These are phyloP conservation scores for Aspergillus glaucus DNA, from an alignment of 2,329 filamentous ascomycete genomes.

Conservation along the genomic window DNA sequence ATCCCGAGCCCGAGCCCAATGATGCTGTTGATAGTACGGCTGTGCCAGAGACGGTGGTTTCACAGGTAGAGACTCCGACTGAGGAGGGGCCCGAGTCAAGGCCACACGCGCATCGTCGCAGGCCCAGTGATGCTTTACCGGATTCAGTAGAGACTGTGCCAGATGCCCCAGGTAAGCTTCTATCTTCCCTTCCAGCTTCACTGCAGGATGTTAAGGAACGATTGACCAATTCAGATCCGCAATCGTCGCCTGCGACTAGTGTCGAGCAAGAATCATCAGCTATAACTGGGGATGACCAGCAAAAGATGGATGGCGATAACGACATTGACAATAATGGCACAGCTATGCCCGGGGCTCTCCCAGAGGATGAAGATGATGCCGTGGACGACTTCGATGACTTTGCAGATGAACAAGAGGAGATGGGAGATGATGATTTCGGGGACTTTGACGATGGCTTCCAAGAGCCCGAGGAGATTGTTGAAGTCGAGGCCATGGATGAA, in stretches of 20 bases:
- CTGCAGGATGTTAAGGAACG: conserved; percentile 40
- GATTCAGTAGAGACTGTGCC: conserved; percentile 38
- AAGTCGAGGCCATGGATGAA: conserved; percentile 15
- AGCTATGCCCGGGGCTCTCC: conserved; percentile 32
- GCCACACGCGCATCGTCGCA: conserved; percentile 34
- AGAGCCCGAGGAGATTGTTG: conserved; percentile 30
- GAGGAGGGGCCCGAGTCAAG: conserved; percentile 27
- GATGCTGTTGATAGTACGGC: conserved; percentile 12
- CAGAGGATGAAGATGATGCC: conserved; percentile 52
- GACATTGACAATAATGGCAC: conserved; percentile 54
- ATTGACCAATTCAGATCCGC: conserved; percentile 59
- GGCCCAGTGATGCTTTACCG: conserved; percentile 38
- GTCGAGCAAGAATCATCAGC: conserved; percentile 32
- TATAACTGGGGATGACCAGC: conserved; percentile 46
- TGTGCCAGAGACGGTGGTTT: conserved; percentile 41
- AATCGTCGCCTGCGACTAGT: conserved; percentile 48
- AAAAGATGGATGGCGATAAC: conserved; percentile 43
- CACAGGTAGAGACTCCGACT: conserved; percentile 37
- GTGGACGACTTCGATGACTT: conserved; percentile 54
- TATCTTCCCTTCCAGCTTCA: conserved; percentile 23
- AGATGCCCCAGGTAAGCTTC: conserved; percentile 53
- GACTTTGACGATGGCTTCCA: conserved; percentile 67
- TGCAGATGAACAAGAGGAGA: conserved; percentile 45
- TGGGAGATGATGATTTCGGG: conserved; percentile 51
- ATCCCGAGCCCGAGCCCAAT: conserved; percentile 14